Evolutionary conservation across 441 rosid genomes (phyloP), one percentile per base, ranked within the genome.

Genomic region (Corymbia citriodora): DNA sequence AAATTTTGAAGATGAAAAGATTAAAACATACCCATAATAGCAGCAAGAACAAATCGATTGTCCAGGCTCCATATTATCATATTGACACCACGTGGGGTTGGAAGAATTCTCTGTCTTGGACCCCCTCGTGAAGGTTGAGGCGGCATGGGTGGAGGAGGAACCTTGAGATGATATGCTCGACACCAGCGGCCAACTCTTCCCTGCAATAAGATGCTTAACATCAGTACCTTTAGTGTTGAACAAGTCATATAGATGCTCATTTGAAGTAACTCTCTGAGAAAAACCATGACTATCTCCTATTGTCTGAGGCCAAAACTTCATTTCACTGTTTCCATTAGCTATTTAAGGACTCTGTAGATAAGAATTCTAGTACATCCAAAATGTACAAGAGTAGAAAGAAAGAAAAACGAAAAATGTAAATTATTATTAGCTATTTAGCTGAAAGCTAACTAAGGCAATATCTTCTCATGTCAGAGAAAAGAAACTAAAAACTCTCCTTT

Each of bases 41-140:
- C 99, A 53, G 99, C 99, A 92, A 98, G 99, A 91, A 98, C 99
- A 93, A 98, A 98, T 90, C 99, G 98, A 94, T 98, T 97, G 93
- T 98, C 99, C 88, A 98, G 95, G 94, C 99, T 98, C 99, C 99
- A 98, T 53, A 94, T 94, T 63, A 98, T 96, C 99, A 98, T 98
- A 93, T 97, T 98, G 89, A 98, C 99, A 90, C 99, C 99, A 70
- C 99, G 99, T 90, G 99, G 99, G 85, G 99, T 98, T 90, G 99
- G 99, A 90, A 97, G 95, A 90, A 96, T 93, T 94, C 99, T 96
- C 92, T 98, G 99, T 49, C 99, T 99, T 70, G 99, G 99, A 88
- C 99, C 99, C 87, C 99, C 99, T 93, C 98, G 94, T 68, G 98
- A 97, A 92, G 99, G 99, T 94, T 95, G 99, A 90, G 99, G 98